These are phyloP conservation scores for Hanseniaspora valbyensis DNA, from an alignment of 805 yeast species.

Conservation along the genomic window DNA sequence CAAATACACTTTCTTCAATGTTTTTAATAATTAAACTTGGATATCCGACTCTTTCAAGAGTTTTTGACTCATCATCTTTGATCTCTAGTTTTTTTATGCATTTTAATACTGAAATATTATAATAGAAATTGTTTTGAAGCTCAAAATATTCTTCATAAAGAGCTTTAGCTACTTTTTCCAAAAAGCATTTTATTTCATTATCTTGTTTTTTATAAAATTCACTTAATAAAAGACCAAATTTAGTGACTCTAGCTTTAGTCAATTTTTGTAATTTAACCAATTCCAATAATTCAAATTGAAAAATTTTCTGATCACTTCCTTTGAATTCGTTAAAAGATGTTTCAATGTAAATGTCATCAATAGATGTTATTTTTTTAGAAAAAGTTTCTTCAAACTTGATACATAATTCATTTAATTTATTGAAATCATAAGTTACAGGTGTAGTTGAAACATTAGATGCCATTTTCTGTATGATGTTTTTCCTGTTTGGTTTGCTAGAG, in stretches of 20 bases:
- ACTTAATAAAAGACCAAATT: constrained; percentile 34
- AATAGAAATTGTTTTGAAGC: constrained; percentile 19
- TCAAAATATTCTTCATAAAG: constrained; percentile 25
- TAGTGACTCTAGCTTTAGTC: constrained; percentile 65
- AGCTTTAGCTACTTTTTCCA: constrained; percentile 4
- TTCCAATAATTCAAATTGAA: constrained; percentile 32
- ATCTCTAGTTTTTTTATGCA: constrained; percentile 23
- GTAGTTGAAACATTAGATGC: background rate
- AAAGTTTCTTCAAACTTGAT: constrained; percentile 8
- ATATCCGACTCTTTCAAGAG: constrained; percentile 45
- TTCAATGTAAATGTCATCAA: background rate
- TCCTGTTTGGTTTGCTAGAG: background rate
- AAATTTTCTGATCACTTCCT: background rate
- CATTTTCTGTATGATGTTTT: background rate
- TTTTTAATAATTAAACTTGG: constrained; percentile 43
- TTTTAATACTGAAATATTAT: constrained; percentile 17
- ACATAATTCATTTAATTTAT: background rate
- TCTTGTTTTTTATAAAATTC: constrained; percentile 1
- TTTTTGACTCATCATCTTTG: constrained; percentile 33
- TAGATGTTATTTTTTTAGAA: background rate
- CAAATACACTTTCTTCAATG: constrained; percentile 25
- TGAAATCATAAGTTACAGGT: background rate
- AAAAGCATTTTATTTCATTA: background rate
- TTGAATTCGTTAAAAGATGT: background rate
- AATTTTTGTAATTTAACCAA: constrained; percentile 47